These are phyloP conservation scores for Straminergon stramineum DNA, from an alignment of 225 moss, liverwort and hornwort genomes.

Conservation along the genomic window DNA sequence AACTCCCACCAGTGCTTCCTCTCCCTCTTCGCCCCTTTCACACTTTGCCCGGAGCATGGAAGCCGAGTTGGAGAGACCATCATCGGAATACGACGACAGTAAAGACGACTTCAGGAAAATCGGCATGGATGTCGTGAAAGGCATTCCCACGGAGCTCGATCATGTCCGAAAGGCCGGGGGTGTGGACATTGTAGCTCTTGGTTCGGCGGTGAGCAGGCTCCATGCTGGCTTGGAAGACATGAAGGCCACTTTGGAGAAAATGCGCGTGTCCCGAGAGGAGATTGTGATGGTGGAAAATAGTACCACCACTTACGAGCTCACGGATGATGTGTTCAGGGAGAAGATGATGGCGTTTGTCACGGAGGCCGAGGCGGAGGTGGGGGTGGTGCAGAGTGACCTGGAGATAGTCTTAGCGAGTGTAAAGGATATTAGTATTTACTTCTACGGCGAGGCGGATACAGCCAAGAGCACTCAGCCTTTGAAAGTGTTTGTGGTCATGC, in stretches of 20 bases:
- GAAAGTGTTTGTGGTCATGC: slow-evolving; percentile 66
- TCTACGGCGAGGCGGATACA: slow-evolving; percentile 45
- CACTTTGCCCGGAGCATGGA: slow-evolving; percentile 33
- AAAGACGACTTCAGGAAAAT: slow-evolving; percentile 9
- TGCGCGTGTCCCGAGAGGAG: not conserved
- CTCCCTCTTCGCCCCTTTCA: not conserved
- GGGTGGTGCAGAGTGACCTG: slow-evolving; percentile 31
- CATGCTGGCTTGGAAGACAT: slow-evolving; percentile 39
- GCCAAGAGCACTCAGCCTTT: slow-evolving; percentile 53
- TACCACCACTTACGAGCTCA: slow-evolving; percentile 30
- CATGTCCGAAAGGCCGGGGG: slow-evolving; percentile 67
- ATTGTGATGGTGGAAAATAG: not conserved
- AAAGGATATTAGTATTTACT: slow-evolving; percentile 64
- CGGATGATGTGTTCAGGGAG: slow-evolving; percentile 68
- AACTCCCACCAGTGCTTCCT: slow-evolving; percentile 14
- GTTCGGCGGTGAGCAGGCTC: slow-evolving; percentile 35
- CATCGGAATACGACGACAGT: not conserved
- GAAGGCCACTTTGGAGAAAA: slow-evolving; percentile 24
- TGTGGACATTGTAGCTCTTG: slow-evolving; percentile 32
- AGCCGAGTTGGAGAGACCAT: slow-evolving; percentile 18
- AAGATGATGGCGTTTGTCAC: slow-evolving; percentile 49
- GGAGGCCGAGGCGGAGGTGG: slow-evolving; percentile 48
- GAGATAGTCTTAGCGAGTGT: slow-evolving; percentile 51
- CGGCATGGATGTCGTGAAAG: slow-evolving; percentile 55
- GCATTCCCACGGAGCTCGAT: slow-evolving; percentile 44